Evolutionary conservation across 805 yeast genomes (phyloP), one percentile per base, ranked within the genome.

Genomic region (Candida succiphila): DNA sequence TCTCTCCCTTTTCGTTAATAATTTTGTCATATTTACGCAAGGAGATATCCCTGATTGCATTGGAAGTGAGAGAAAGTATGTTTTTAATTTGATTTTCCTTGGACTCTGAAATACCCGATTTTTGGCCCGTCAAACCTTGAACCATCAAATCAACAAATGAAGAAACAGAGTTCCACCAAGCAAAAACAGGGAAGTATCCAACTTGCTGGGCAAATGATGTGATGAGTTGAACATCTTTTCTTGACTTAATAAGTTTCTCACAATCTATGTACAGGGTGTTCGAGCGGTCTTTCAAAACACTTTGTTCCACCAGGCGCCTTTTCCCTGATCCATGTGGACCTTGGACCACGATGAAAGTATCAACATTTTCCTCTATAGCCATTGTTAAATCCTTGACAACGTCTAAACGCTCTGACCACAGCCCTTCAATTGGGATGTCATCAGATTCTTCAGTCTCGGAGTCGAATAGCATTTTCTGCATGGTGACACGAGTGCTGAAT

Each of bases 281-380:
- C 1, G 66, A 63, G 33, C 87, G 71, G 20, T 65, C 73, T 31
- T 65, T 59, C 29, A 85, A 61, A 1, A 81, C 77, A 46, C 78
- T 75, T 29, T 75, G 75, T 49, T 79, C 58, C 4, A 89, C 87
- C 38, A 86, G 60, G 38, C 78, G 89, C 38, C 77, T 71, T 47
- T 92, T 89, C 17, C 97, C 98, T n/a, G 94, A 77, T 5, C 98
- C 98, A 42, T 85, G 70, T 5, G 98, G 97, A 10, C 98, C 98
- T 40, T 78, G 74, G 3, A 92, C 77, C 3, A 92, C 75, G 18
- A 89, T 87, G 51, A 87, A 92, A 2, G 96, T 85, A 52, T 82
- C 79, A n/a, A 78, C 76, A 40, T 87, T 88, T 53, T 92, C 98
- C 37, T 75, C 77, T 5, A 92, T 61, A 92, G 94, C 83, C 43